phyloP scores from a whole-genome alignment of 2,329 filamentous ascomycete species.

The Chaetomium strumarium region DNA sequence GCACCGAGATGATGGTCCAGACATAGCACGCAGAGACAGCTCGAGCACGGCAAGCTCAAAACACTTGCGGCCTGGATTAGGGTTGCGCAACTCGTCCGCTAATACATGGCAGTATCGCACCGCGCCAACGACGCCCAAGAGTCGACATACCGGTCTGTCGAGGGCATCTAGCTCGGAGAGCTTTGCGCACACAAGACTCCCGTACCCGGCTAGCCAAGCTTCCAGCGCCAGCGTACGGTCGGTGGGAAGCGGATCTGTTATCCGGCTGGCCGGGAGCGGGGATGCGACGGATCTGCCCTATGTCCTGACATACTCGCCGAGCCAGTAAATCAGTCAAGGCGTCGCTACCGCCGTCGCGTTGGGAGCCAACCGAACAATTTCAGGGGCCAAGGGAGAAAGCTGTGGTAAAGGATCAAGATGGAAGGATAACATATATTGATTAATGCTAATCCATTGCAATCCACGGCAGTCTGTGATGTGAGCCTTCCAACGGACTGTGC shows the following conservation, averaged over 20 bases:
- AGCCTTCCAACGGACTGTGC: too few relatives aligned
- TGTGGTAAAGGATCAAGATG: background rate
- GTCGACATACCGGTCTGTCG: slow-evolving; percentile 36
- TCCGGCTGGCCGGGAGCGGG: slow-evolving; percentile 17
- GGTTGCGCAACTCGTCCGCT: slow-evolving; percentile 36
- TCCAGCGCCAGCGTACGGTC: slow-evolving; percentile 37
- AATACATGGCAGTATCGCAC: slow-evolving; percentile 45
- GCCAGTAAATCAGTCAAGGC: background rate
- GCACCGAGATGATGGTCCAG: slow-evolving; percentile 15
- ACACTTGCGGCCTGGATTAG: slow-evolving; percentile 24
- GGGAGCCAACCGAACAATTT: background rate
- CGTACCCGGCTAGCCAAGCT: slow-evolving; percentile 35
- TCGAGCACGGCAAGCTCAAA: slow-evolving; percentile 31
- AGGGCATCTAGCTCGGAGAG: slow-evolving; percentile 29
- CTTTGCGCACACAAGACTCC: slow-evolving; percentile 39
- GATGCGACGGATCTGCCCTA: slow-evolving; percentile 24
- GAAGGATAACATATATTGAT: background rate
- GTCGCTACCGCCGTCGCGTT: background rate
- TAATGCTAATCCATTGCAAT: slow-evolving; percentile 8
- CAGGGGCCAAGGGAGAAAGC: background rate
- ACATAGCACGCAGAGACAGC: slow-evolving; percentile 2
- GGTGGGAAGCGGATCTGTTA: slow-evolving; percentile 18
- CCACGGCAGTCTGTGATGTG: background rate
- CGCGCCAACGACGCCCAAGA: slow-evolving; percentile 49
- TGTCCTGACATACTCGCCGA: slow-evolving; percentile 18